phyloP scores from a whole-genome alignment of 2,329 filamentous ascomycete species.

The Xylaria sp. region DNA sequence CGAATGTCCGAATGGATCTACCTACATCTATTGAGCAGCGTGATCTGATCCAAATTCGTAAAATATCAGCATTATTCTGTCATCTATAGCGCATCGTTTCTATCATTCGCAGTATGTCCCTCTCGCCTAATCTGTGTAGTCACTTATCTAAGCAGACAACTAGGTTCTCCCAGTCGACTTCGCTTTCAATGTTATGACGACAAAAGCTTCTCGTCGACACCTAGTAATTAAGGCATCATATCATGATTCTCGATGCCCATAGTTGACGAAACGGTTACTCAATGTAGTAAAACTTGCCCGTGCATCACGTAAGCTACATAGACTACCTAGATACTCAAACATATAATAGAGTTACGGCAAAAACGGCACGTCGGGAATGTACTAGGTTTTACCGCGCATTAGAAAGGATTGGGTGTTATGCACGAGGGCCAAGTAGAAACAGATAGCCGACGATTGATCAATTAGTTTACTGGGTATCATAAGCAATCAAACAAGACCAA shows the following conservation, averaged over 20 bases:
- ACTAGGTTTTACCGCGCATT: not conserved
- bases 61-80: not conserved
- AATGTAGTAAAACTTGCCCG: not conserved
- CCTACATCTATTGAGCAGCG: not conserved
- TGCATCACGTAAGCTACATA: not conserved
- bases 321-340: too few relatives aligned
- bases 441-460: slow-evolving; percentile 14
- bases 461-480: slow-evolving; percentile 33
- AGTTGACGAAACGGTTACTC: not conserved
- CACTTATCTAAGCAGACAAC: not conserved
- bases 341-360: not conserved
- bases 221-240: not conserved
- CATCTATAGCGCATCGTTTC: not conserved
- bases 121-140: not conserved
- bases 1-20: not conserved
- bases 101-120: not conserved
- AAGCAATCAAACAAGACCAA: slow-evolving; percentile 20
- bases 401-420: not conserved
- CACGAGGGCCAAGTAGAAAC: not conserved
- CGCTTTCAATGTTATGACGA: not conserved
- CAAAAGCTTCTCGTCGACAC: not conserved
- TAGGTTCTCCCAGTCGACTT: not conserved
- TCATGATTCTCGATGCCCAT: not conserved
- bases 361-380: not conserved
- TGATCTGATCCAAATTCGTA: not conserved